Percentiles rank a stretch among this genome's conserved stretches.
These are phyloP conservation scores for Rhodotorula kratochvilovae DNA, from an alignment of 768 basidiomycete species.

Conservation along the genomic window DNA sequence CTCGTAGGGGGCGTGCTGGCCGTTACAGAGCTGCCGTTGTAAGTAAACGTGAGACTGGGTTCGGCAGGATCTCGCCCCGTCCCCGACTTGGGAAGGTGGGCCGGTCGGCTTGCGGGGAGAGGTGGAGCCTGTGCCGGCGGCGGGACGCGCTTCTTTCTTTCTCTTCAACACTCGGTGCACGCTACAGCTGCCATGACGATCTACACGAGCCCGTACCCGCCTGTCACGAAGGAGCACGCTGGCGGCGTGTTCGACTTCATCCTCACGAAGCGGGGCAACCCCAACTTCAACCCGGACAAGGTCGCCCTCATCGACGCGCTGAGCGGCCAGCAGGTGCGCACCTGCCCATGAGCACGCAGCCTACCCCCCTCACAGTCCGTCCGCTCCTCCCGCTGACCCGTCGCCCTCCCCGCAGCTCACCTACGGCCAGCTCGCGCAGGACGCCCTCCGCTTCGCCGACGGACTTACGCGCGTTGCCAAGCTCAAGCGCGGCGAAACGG, in stretches of 20 bases:
- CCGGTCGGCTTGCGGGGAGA: no score
- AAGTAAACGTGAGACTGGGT: no score
- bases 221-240: background rate
- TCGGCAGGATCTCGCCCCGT: no score
- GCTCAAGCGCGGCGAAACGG: constrained; percentile 6
- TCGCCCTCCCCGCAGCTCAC: background rate
- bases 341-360: no score
- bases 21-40: constrained; percentile 69
- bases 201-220: constrained; percentile 5
- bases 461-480: constrained; percentile 4
- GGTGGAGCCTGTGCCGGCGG: background rate
- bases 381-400: no score
- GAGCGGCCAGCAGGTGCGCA: constrained; percentile 13
- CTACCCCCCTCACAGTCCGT: no score
- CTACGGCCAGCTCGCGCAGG: constrained; percentile 1
- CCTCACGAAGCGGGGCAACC: background rate
- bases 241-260: constrained; percentile 30
- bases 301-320: constrained; percentile 27
- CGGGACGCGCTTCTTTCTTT: background rate
- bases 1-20: constrained; percentile 91
- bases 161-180: background rate
- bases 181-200: background rate
- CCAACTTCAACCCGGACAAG: background rate
- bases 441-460: constrained; percentile 12
- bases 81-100: background rate